These are phyloP conservation scores for Sporothrix brunneoviolacea DNA, from an alignment of 2,329 filamentous ascomycete species.

Conservation along the genomic window DNA sequence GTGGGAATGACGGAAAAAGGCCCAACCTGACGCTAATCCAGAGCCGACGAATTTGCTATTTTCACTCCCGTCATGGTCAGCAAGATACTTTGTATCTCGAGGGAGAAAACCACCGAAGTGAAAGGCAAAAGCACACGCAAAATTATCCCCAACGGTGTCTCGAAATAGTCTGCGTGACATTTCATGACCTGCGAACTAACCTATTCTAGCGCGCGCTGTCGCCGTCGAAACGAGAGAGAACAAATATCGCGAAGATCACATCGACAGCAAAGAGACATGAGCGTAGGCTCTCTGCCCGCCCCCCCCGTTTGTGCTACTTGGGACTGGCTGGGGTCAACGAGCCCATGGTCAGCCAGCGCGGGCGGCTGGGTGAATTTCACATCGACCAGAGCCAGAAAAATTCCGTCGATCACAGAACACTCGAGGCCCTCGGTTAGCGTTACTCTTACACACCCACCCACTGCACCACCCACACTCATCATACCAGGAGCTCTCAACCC, in stretches of 20 bases:
- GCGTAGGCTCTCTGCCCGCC: too few species aligned
- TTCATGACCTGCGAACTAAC: too few species aligned
- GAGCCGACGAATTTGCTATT: not conserved
- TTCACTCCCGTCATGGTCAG: slow-evolving; percentile 2
- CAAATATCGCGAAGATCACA: too few species aligned
- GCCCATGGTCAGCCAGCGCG: too few species aligned
- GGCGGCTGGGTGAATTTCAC: not conserved
- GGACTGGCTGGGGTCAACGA: not conserved
- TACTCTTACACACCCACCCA: not conserved
- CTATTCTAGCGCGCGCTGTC: not conserved
- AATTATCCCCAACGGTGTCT: too few species aligned
- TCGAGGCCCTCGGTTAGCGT: slow-evolving; percentile 12
- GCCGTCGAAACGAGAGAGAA: too few species aligned
- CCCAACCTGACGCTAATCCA: not conserved
- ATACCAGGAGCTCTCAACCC: not conserved
- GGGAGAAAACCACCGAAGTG: too few species aligned
- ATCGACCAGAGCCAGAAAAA: not conserved
- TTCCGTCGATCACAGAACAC: slow-evolving; percentile 11
- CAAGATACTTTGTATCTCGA: too few species aligned
- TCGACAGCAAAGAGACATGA: not conserved
- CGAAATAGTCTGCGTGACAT: too few species aligned
- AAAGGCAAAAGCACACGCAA: too few species aligned
- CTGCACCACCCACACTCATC: not conserved
- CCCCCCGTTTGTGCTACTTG: too few species aligned
- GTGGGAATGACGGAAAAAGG: not conserved